Evolutionary conservation across 805 yeast species (phyloP).

Genomic region (Ogataea wickerhamii): DNA sequence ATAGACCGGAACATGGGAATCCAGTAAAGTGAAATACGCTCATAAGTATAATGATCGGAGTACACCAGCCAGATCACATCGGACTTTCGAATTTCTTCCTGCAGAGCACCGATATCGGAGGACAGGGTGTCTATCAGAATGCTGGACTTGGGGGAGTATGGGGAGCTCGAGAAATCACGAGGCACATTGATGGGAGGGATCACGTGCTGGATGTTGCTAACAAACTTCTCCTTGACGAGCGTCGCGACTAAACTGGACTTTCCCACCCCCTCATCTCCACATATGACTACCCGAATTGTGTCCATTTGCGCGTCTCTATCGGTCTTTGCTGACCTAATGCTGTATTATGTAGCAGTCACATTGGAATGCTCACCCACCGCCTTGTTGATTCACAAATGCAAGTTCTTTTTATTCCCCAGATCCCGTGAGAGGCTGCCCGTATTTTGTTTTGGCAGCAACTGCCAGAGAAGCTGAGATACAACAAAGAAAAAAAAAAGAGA

Average conservation of each 20-base stretch:
- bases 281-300: slow-evolving; percentile 75
- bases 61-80: slow-evolving; percentile 95
- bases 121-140: slow-evolving; percentile 78
- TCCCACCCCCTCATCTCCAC: slow-evolving; percentile 94
- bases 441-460: no score
- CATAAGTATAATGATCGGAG: slow-evolving; percentile 92
- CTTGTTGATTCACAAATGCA: no score
- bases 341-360: no score
- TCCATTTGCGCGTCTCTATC: slow-evolving; percentile 38
- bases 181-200: slow-evolving; percentile 86
- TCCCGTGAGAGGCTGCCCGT: no score
- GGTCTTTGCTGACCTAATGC: no score
- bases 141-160: slow-evolving; percentile 60
- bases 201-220: slow-evolving; percentile 71
- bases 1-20: slow-evolving; percentile 86
- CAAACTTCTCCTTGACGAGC: slow-evolving; percentile 75
- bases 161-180: slow-evolving; percentile 56
- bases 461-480: no score
- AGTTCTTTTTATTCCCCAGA: no score
- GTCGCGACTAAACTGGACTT: slow-evolving; percentile 77
- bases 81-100: slow-evolving; percentile 73
- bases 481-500: no score
- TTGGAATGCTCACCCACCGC: no score
- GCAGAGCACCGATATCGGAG: slow-evolving; percentile 56
- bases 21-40: slow-evolving; percentile 90